Evolutionary conservation across 208 protist species (phyloP), one percentile per base, ranked within the genome.

Genomic region (Acanthamoeba triangularis): DNA sequence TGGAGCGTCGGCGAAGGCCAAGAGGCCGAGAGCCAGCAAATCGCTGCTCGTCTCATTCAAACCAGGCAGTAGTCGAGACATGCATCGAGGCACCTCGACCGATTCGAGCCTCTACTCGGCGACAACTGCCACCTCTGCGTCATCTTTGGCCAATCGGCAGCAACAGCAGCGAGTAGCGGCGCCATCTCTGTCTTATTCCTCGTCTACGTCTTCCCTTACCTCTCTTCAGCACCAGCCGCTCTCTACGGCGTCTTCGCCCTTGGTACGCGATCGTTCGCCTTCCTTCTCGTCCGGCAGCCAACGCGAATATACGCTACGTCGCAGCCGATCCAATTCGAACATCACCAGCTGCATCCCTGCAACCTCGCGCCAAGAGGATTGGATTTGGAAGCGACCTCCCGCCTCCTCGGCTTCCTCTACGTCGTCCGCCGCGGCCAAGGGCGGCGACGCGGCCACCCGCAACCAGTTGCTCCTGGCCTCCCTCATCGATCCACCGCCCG

Each of bases 241-340:
- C 8, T 47, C 72, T 4, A n/a, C 37, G 72, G 47, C 72, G 14
- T 37, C 63, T 72, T 72, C 63, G 74, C 23, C 35, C 14, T 8
- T 14, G 33, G 8, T 33, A 23, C 67, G 67, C 33, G 67, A 76
- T 33, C 74, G 74, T 54, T 52, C 37, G 37, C 37, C 37, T 4
- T 82, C 74, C 20, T 30, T 82, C 33, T 47, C 33, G 37, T 11
- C 74, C 74, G 41, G 35, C 74, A 52, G 37, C n/a, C 33, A 52
- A 82, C 74, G 33, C 18, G 14, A 82, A 35, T 37, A 72, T 35
- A 25, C 37, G 35, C 74, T 82, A n/a, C 74, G 74, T 0, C 74
- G 74, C n/a, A 82, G 74, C 18, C 74, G 74, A 6, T 82, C 74
- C 74, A 82, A 82, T 35, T 82, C 74, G 35, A 82, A 82, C 74